Conservation (phyloP, 495 filamentous ascomycete genomes). For the Staphylotrichum longicolle region DNA sequence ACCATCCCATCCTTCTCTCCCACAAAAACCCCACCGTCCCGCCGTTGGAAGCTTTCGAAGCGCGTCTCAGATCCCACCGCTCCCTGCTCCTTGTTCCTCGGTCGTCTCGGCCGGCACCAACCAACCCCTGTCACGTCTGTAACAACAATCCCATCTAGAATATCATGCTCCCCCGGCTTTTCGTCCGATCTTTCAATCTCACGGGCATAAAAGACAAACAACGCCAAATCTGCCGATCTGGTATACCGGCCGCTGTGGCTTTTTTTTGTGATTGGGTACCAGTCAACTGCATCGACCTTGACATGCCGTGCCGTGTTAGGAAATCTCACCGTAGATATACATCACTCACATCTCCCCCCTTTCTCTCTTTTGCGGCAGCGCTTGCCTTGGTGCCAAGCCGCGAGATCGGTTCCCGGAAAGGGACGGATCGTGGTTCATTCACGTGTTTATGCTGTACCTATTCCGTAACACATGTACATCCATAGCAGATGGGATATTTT, state of each 20-base stretch:
- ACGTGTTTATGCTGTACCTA: not conserved
- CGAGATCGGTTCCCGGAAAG: not conserved
- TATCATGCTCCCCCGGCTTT: not conserved
- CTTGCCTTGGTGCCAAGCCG: not conserved
- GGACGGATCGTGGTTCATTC: not conserved
- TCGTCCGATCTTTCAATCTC: not conserved
- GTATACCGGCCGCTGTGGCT: too few relatives aligned
- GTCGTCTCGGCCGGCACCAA: not conserved
- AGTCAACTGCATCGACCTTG: too few relatives aligned
- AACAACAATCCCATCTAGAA: slow-evolving; percentile 2
- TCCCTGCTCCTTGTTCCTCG: not conserved
- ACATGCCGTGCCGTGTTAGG: too few relatives aligned
- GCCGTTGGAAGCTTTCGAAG: not conserved
- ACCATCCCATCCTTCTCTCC: not conserved
- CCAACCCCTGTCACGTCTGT: slow-evolving; percentile 4
- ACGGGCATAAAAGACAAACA: not conserved
- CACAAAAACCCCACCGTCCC: not conserved
- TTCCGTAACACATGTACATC: too few relatives aligned
- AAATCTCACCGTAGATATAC: too few relatives aligned
- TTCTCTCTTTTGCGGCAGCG: not conserved
- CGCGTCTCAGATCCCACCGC: not conserved
- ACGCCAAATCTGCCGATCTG: not conserved
- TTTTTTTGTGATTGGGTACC: too few relatives aligned
- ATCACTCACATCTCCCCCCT: too few relatives aligned
- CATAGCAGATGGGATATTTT: slow-evolving; percentile 1